Conservation (phyloP, 1,284 basidiomycete genomes). For the Sporisorium sorghi region DNA sequence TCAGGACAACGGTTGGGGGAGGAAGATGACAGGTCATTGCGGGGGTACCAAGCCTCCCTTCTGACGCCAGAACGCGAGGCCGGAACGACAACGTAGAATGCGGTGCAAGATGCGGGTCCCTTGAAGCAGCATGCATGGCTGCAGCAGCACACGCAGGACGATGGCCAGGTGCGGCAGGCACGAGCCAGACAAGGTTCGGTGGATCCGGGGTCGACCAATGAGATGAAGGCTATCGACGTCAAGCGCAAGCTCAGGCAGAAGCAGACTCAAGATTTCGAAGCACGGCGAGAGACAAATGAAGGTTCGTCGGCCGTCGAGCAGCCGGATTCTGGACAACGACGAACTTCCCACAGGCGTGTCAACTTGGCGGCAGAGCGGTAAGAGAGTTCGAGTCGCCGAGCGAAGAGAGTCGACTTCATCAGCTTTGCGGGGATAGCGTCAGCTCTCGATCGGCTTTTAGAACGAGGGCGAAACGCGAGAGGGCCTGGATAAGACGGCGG, state of each 20-base stretch:
- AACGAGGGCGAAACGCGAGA: neutral
- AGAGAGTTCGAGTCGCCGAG: conserved; percentile 5
- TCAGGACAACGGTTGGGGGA: neutral
- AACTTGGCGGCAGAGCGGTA: neutral
- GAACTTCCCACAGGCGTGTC: neutral
- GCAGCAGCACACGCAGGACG: conserved; percentile 2
- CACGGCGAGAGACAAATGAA: neutral
- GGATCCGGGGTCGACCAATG: conserved; percentile 44
- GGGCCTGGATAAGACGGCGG: too few relatives aligned
- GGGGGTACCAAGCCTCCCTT: conserved; percentile 12
- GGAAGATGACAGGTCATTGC: conserved; percentile 2
- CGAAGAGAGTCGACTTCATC: too few relatives aligned
- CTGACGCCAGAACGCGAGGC: neutral
- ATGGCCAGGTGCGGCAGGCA: neutral
- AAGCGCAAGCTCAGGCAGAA: conserved; percentile 12
- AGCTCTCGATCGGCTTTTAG: neutral
- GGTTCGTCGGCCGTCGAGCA: conserved; percentile 8
- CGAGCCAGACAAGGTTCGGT: conserved; percentile 9
- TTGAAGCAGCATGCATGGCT: conserved; percentile 5
- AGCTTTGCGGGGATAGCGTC: neutral
- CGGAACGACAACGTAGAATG: neutral
- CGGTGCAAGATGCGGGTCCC: conserved; percentile 13
- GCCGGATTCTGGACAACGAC: conserved; percentile 4
- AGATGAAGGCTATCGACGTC: conserved; percentile 21
- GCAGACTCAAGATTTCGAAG: neutral